Evolutionary conservation across 352 stramenopile species (phyloP), one percentile per base, ranked within the genome.

Genomic region (Paralagenidium karlingii): DNA sequence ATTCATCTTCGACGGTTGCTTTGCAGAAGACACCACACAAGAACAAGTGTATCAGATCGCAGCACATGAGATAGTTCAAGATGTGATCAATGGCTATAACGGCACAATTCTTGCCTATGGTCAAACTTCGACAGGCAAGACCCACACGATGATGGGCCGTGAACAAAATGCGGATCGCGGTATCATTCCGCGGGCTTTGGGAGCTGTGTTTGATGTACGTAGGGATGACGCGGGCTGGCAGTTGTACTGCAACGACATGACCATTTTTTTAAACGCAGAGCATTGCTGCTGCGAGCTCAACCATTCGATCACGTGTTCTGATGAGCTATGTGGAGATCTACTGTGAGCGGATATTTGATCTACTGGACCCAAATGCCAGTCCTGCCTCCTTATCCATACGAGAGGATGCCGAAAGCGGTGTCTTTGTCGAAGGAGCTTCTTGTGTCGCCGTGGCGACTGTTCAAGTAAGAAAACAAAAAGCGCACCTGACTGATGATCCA

Each of bases 301-400:
- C 7, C 22, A 7, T 3, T 7, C 30, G 7, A 3, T 78, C 63
- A n/a, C 65, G 43, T 13, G 42, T 85, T 13, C 65, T 60, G 5
- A 30, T 81, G 15, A 87, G 70, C 39, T 87, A 79, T 42, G 69
- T 82, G 24, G 67, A 87, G 60, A 80, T 87, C 29, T 87, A 87
- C 56, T 84, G 69, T 51, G 73, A 84, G 45, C 69, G 70, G n/a
- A 59, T 87, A 24, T 78, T 70, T 27, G 73, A 87, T 34, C 43
- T 87, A 40, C 53, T 84, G 13, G 58, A 63, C 24, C 68, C 68
- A 5, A 52, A 57, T 21, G 66, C 49, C 5, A 39, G 43, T 8
- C 50, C 56, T 3, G 59, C 50, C 22, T 63, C 55, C 41, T 75
- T 85, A n/a, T 30, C 75, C 21, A 58, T 85, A 18, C 61, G 67